Conservation (phyloP, 2,329 filamentous ascomycete species). For the Aspergillus terreus region DNA sequence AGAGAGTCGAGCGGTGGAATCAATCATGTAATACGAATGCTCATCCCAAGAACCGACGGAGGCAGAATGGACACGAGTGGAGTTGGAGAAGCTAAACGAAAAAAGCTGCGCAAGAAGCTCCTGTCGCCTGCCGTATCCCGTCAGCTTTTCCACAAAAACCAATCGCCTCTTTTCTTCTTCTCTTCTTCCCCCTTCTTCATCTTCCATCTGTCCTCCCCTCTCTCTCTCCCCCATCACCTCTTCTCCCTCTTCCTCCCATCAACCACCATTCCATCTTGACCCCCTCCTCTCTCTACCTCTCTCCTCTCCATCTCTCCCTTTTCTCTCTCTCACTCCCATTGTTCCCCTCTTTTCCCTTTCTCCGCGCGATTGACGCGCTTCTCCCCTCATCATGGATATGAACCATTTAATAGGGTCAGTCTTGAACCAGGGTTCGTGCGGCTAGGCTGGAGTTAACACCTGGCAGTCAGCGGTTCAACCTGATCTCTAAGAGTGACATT, state of each 20-base stretch:
- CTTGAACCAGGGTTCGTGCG: slow-evolving; percentile 29
- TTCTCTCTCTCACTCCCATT: slow-evolving; percentile 19
- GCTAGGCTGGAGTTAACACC: slow-evolving; percentile 35
- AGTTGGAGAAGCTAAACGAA: slow-evolving; percentile 10
- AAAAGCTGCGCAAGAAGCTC: slow-evolving; percentile 30
- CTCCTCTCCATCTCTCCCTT: slow-evolving; percentile 16
- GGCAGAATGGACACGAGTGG: not conserved
- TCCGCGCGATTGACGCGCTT: slow-evolving; percentile 32
- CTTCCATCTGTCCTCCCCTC: slow-evolving; percentile 24
- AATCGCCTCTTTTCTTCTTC: slow-evolving; percentile 4
- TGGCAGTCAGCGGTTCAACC: slow-evolving; percentile 80
- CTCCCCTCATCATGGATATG: slow-evolving; percentile 42
- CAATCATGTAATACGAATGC: not conserved
- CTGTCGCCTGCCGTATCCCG: slow-evolving; percentile 29
- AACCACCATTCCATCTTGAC: slow-evolving; percentile 2
- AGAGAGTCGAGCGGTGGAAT: not conserved
- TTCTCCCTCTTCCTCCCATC: slow-evolving; percentile 18
- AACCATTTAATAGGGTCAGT: slow-evolving; percentile 49
- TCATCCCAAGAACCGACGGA: not conserved
- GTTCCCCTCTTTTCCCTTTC: slow-evolving; percentile 20
- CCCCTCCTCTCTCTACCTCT: slow-evolving; percentile 14
- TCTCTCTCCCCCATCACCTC: slow-evolving; percentile 22
- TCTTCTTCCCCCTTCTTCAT: slow-evolving; percentile 6
- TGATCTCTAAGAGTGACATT: slow-evolving; percentile 97
- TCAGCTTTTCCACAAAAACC: slow-evolving; percentile 28